Evolutionary conservation across 169 alveolate species (phyloP), one percentile per base, ranked within the genome.

Genomic region (Prorocentrum cordatum): DNA sequence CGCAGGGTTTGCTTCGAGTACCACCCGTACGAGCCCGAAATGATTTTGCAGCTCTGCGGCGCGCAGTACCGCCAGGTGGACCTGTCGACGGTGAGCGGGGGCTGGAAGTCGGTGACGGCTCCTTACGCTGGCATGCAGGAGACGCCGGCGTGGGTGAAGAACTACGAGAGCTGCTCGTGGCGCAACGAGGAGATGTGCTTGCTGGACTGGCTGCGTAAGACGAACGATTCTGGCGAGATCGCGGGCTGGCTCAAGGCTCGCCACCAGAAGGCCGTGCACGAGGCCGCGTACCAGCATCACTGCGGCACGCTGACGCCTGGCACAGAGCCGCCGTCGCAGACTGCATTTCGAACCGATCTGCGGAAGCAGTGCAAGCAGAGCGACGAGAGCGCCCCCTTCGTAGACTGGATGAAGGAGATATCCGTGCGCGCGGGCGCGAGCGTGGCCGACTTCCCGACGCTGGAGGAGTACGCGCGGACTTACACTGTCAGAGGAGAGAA

Each of bases 121-220:
- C n/a, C n/a, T n/a, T n/a, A n/a, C n/a, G n/a, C n/a, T n/a, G n/a
- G n/a, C n/a, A n/a, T n/a, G n/a, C n/a, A n/a, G n/a, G n/a, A 2
- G 18, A 4, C 7, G 33, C 71, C 71, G 5, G 71, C 33, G 35
- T 5, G 16, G 16, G 79, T 67, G 50, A 27, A 16, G n/a, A 1
- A 5, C n/a, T 67, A 67, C 79, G 36, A 36, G 58, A 18, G 36
- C 31, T 67, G 61, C 50, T 3, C 58, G 39, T 67, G 79, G 79
- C 50, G 79, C 16, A 18, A 59, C 31, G 79, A 67, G 54, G 58
- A 32, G 35, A 67, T 67, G 79, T 20, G 33, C 50, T 29, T 67
- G n/a, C 26, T 67, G 58, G 79, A 67, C n/a, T 67, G 29, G 31
- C 58, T 67, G 50, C 79, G 58, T 12, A 67, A 67, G 79, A 67